Base-by-base conservation (phyloP, 495 filamentous ascomycete genomes). In the Penicillium parvum region DNA sequence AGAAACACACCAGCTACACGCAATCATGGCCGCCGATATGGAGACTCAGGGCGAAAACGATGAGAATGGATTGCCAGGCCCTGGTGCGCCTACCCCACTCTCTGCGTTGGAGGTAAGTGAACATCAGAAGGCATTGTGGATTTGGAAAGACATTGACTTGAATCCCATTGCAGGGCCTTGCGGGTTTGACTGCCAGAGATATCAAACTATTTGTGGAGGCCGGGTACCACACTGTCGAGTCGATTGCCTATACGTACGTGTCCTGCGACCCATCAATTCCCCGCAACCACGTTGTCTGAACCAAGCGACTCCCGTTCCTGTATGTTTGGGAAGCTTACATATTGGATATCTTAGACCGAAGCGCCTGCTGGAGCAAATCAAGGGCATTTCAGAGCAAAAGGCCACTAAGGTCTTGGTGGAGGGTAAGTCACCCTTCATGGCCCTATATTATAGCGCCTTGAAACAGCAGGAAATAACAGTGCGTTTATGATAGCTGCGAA, bases 351-450 rank as follows among this genome's bases (percentile, higher is more conserved):
- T 0, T 34, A 86, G 83, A 32, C 91, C 94, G 5, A 82, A 82
- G 50, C 79, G 90, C 55, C 63, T 85, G 21, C 66, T 98, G 8
- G 90, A 97, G 54, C 88, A 91, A 51, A 90, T 98, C 58, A 97
- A 97, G 64, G 91, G 91, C 43, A 96, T 98, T 27, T 97, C 92
- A 9, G 90, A 96, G 64, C 83, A 90, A 53, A 98, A 98, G 60
- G 94, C 94, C 3, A 82, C 77, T 15, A 97, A 97, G 60, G 79
- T 98, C n/a, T 74, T 98, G 11, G 82, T 82, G 6, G 92, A 97
- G 72, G 90, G 90, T 88, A 63, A 55, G 61, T 49, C 9, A 25
- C 40, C 16, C 40, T 39, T 43, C 41, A 11, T n/a, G 20, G 36
- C 35, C n/a, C n/a, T n/a, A n/a, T n/a, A n/a, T n/a, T n/a, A n/a